Evolutionary conservation across 2,329 filamentous ascomycete species (phyloP).

Genomic region (Xylariaceae sp.): DNA sequence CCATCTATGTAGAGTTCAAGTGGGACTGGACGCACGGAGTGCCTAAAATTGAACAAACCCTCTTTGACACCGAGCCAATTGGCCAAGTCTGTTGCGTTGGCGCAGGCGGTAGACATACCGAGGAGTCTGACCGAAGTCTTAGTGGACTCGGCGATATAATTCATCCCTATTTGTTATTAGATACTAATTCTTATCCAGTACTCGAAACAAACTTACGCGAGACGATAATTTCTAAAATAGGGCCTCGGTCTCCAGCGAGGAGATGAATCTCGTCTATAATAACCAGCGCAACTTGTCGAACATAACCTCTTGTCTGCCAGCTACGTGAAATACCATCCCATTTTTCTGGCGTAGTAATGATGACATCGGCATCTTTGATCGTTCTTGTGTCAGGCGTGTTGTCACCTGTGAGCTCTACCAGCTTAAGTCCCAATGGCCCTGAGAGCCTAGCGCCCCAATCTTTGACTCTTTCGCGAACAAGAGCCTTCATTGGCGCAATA

Average conservation of each 20-base stretch:
- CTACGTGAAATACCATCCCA: constrained; percentile 99
- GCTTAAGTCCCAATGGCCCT: constrained; percentile 79
- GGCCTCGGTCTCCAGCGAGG: constrained; percentile 93
- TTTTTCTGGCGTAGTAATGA: constrained; percentile 99
- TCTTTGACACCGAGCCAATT: constrained; percentile 98
- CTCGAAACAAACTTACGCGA: constrained; percentile 53
- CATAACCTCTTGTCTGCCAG: constrained; percentile 97
- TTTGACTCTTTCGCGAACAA: constrained; percentile 93
- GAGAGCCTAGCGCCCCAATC: constrained; percentile 90
- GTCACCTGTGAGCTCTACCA: constrained; percentile 96
- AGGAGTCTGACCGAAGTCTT: constrained; percentile 87
- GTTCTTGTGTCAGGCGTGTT: constrained; percentile 97
- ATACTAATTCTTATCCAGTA: not conserved
- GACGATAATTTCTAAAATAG: constrained; percentile 97
- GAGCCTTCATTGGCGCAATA: constrained; percentile 98
- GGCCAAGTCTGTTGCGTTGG: constrained; percentile 89
- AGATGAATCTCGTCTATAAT: constrained; percentile 99
- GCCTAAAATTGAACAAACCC: constrained; percentile 94
- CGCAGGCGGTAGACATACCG: constrained; percentile 99
- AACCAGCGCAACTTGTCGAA: constrained; percentile 90
- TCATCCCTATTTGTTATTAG: constrained; percentile 71
- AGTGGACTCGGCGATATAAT: constrained; percentile 95
- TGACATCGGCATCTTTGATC: constrained; percentile 94
- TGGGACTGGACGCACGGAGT: constrained; percentile 95
- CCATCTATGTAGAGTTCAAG: constrained; percentile 97